These are phyloP conservation scores for Teunomyces pallodes DNA, from an alignment of 805 yeast genomes.

Conservation along the genomic window DNA sequence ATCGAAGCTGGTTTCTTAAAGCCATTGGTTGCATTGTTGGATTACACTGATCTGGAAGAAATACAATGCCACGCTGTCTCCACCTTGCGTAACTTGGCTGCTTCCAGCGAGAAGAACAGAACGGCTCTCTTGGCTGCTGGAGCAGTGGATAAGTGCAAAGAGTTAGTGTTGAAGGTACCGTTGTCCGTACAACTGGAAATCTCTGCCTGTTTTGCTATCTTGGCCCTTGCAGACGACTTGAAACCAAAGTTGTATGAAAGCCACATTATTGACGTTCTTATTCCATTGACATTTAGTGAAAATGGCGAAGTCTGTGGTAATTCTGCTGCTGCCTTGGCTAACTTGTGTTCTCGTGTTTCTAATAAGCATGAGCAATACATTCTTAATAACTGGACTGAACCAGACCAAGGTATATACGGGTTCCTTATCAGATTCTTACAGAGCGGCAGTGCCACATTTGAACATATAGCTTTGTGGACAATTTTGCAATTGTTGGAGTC, in stretches of 20 bases:
- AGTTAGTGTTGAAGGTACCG: slow-evolving; percentile 81
- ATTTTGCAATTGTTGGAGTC: slow-evolving; percentile 89
- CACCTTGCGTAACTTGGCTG: slow-evolving; percentile 92
- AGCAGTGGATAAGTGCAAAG: slow-evolving; percentile 90
- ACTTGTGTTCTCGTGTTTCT: slow-evolving; percentile 81
- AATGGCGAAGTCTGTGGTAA: slow-evolving; percentile 97
- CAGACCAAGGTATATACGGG: slow-evolving; percentile 81
- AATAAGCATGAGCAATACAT: slow-evolving; percentile 74
- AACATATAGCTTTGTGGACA: slow-evolving; percentile 97
- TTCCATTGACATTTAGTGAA: slow-evolving; percentile 84
- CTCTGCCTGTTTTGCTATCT: slow-evolving; percentile 94
- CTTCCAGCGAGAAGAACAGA: slow-evolving; percentile 90
- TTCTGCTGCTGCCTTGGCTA: slow-evolving; percentile 97
- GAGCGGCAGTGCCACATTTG: slow-evolving; percentile 88
- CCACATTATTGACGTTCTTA: slow-evolving; percentile 81
- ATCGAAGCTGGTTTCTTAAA: slow-evolving; percentile 95
- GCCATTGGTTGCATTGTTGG: slow-evolving; percentile 83
- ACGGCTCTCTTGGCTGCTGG: slow-evolving; percentile 90
- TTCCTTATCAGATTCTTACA: slow-evolving; percentile 78
- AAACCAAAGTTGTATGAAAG: slow-evolving; percentile 79
- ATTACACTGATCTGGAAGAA: slow-evolving; percentile 86
- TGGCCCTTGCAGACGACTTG: slow-evolving; percentile 93
- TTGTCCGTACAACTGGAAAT: slow-evolving; percentile 93
- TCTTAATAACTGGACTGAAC: slow-evolving; percentile 71
- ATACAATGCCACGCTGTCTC: slow-evolving; percentile 98